Conservation (phyloP, 2,329 filamentous ascomycete genomes). For the Polychaeton citri region DNA sequence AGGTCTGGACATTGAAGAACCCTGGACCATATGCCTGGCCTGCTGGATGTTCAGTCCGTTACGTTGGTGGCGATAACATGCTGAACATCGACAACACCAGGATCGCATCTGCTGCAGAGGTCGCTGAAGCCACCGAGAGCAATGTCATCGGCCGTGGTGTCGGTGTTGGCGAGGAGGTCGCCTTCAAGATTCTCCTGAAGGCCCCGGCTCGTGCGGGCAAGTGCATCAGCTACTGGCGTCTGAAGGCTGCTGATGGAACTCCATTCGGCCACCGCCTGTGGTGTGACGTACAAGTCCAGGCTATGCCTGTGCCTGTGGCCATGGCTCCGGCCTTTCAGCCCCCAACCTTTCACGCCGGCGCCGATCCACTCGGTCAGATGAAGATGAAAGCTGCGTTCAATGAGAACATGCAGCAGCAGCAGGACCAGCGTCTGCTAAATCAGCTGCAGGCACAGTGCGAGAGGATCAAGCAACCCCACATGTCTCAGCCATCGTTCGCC, state of each 20-base stretch:
- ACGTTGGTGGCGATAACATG: conserved; percentile 93
- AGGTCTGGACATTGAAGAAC: conserved; percentile 87
- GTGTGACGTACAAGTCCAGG: conserved; percentile 70
- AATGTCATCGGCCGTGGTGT: conserved; percentile 59
- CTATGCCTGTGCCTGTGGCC: not conserved
- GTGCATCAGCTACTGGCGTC: conserved; percentile 89
- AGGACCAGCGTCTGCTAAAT: conserved; percentile 8
- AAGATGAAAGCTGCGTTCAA: no score
- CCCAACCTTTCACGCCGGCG: no score
- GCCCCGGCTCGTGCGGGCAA: conserved; percentile 64
- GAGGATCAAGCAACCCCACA: not conserved
- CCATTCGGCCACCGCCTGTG: conserved; percentile 89
- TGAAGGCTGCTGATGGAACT: conserved; percentile 65
- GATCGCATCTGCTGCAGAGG: conserved; percentile 63
- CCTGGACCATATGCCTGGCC: conserved; percentile 71
- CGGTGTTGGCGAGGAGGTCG: conserved; percentile 57
- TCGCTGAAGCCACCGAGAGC: conserved; percentile 69
- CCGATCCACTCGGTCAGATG: no score
- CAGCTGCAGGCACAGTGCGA: conserved; percentile 13
- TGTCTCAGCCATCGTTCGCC: not conserved
- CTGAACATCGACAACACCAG: conserved; percentile 71
- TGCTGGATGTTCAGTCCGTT: conserved; percentile 76
- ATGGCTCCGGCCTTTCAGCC: not conserved
- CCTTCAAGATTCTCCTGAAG: conserved; percentile 76
- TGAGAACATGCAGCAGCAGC: conserved; percentile 3